Evolutionary conservation across 163 green algal species (phyloP), one percentile per base, ranked within the genome.

Genomic region (Scenedesmus sp.): DNA sequence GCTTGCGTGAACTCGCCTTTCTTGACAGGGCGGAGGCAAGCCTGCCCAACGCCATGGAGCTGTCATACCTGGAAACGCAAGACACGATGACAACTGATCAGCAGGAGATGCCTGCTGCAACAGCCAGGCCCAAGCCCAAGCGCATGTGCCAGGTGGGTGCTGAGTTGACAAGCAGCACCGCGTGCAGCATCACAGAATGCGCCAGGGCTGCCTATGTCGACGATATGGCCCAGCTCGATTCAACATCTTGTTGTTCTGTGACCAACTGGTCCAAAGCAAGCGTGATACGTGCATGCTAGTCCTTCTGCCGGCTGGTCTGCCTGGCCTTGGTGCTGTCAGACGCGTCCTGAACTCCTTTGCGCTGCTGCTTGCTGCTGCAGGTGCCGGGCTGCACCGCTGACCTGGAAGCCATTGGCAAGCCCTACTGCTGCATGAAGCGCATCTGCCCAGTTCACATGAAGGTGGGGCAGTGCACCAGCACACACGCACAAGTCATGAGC

Each of bases 381-480:
- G 70, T 79, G 70, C 70, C 70, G 13, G 70, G 23, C 70, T 79
- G 70, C 5, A 79, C 70, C 52, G 70, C 70, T 79, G 70, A 79
- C 70, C 70, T 79, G 23, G 23, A 79, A 6, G 70, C 70, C 5
- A 79, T 79, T 52, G 70, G 70, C 70, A 79, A 79, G 23, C 4
- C 70, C 23, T 79, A 79, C 70, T 79, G 70, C 70, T 79, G 23
- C 70, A 52, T 79, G 70, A 79, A 79, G 70, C 23, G 70, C 70
- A 79, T 79, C 70, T 79, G 70, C 70, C 70, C 70, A 79, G 70
- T 52, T 23, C 70, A 79, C 70, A 79, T 79, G 70, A 79, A 79
- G 70, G 70, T 79, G 23, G 3, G 70, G 4, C 3, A 26, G 18
- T 46, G 18, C 66, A 76, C 2, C 2, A 26, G 15, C 16, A 34